phyloP scores from a whole-genome alignment of 768 basidiomycete genomes.

The Pisolithus albus region DNA sequence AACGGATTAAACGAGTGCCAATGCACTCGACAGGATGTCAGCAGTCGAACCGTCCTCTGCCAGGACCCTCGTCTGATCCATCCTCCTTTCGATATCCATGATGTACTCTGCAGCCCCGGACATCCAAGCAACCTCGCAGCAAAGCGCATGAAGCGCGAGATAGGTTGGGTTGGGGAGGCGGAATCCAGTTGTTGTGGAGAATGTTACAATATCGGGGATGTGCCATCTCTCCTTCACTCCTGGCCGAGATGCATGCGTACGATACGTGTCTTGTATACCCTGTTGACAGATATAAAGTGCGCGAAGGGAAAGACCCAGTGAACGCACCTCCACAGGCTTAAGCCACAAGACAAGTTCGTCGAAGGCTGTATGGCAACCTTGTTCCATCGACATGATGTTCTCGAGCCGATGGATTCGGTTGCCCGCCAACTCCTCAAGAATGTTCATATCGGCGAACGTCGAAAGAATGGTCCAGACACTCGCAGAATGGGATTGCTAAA shows the following conservation, averaged over 20 bases:
- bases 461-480: slow-evolving; percentile 20
- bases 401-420: too few relatives aligned
- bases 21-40: too few relatives aligned
- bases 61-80: too few relatives aligned
- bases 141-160: slow-evolving; percentile 8
- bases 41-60: too few relatives aligned
- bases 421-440: slow-evolving; percentile 21
- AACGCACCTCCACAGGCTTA: background rate
- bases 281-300: background rate
- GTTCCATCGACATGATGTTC: slow-evolving; percentile 7
- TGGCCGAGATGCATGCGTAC: background rate
- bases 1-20: too few relatives aligned
- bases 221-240: background rate
- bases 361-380: background rate
- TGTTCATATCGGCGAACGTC: slow-evolving; percentile 3
- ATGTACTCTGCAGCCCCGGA: background rate
- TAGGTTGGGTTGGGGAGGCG: too few relatives aligned
- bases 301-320: background rate
- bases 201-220: too few relatives aligned
- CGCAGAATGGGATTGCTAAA: background rate
- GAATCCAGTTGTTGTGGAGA: too few relatives aligned
- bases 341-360: background rate
- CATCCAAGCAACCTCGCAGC: slow-evolving; percentile 4
- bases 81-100: too few relatives aligned
- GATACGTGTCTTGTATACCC: background rate